Evolutionary conservation across 352 stramenopile genomes (phyloP).

Genomic region (Phytophthora hybrid): DNA sequence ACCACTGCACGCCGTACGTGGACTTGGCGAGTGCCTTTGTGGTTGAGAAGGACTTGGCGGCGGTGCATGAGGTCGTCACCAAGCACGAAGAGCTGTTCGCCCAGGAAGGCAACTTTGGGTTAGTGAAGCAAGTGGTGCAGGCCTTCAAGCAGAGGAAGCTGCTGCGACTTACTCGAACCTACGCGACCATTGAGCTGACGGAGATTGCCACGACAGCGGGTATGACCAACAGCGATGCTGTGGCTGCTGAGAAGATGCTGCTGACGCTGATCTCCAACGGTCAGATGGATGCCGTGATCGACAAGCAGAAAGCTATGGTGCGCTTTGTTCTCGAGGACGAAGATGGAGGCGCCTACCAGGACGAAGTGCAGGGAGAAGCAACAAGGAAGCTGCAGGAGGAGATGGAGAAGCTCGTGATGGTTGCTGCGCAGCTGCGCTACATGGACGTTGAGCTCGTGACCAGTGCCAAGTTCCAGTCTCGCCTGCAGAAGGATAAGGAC

Average conservation of each 20-base stretch:
- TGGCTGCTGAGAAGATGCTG: conserved; percentile 69
- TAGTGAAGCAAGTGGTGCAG: conserved; percentile 82
- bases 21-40: conserved; percentile 69
- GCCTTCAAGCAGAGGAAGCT: conserved; percentile 79
- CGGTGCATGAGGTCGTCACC: conserved; percentile 43
- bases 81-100: conserved; percentile 59
- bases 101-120: conserved; percentile 73
- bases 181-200: conserved; percentile 75
- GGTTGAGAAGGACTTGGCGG: conserved; percentile 45
- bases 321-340: conserved; percentile 79
- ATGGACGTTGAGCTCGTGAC: conserved; percentile 88
- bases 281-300: conserved; percentile 72
- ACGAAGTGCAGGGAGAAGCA: conserved; percentile 52
- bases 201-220: conserved; percentile 65
- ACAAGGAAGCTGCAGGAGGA: conserved; percentile 69
- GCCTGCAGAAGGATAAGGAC: conserved; percentile 82
- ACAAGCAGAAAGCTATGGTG: conserved; percentile 82
- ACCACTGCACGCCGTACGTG: conserved; percentile 67
- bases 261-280: conserved; percentile 60
- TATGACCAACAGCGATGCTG: conserved; percentile 44
- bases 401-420: conserved; percentile 77
- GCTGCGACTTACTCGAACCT: conserved; percentile 79
- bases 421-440: conserved; percentile 72
- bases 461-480: conserved; percentile 81
- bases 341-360: conserved; percentile 33